These are phyloP conservation scores for Phoma sp. DNA, from an alignment of 2,329 filamentous ascomycete species.

Conservation along the genomic window DNA sequence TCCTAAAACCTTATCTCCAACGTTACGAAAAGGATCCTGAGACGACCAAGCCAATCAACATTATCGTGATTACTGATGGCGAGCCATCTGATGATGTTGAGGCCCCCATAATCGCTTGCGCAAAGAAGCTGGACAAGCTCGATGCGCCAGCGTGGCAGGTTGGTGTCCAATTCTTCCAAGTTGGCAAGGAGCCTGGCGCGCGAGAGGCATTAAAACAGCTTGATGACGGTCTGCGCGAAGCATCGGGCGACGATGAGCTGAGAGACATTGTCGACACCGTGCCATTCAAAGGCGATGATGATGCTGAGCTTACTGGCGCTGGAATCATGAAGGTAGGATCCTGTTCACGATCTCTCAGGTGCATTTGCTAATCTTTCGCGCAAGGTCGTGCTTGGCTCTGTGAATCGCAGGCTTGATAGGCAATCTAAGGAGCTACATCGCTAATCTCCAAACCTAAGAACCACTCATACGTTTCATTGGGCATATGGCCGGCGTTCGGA, in stretches of 20 bases:
- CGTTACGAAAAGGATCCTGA: constrained; percentile 57
- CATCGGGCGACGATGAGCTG: constrained; percentile 60
- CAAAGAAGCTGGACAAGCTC: constrained; percentile 71
- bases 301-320: constrained; percentile 66
- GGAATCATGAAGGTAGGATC: constrained; percentile 70
- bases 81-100: constrained; percentile 80
- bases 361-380: neutral
- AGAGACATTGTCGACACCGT: constrained; percentile 94
- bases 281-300: constrained; percentile 66
- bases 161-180: constrained; percentile 95
- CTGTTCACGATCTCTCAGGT: neutral
- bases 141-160: constrained; percentile 80
- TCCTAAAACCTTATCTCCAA: constrained; percentile 74
- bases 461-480: neutral
- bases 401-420: constrained; percentile 69
- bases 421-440: constrained; percentile 44
- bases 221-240: constrained; percentile 71
- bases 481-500: neutral
- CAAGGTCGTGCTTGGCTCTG: constrained; percentile 78
- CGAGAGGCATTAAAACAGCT: constrained; percentile 69
- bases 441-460: neutral
- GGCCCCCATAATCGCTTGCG: constrained; percentile 66
- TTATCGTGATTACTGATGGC: constrained; percentile 94
- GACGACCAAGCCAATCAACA: constrained; percentile 77
- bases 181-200: constrained; percentile 75